Base-by-base conservation (phyloP, 1,284 basidiomycete species). In the Trichosporon coremiiforme region DNA sequence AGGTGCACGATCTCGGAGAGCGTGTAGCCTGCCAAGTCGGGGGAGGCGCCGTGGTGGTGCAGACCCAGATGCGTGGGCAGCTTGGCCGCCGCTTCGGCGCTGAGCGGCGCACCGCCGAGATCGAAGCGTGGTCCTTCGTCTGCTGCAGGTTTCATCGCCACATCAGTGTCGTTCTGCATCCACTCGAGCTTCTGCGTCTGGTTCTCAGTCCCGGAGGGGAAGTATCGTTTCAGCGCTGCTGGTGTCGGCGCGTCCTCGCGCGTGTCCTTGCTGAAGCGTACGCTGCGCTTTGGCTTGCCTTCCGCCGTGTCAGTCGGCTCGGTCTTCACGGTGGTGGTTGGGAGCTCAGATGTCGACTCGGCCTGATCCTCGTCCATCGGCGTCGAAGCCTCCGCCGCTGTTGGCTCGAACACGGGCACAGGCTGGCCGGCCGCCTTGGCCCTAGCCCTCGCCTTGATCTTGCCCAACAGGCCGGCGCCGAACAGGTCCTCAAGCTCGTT, bases 21-120 rank as follows among this genome's bases (percentile, higher is more conserved):
- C 0, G 93, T 95, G 81, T 97, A 98, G 0, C 95, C 95, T 0
- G 95, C 94, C n/a, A 83, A 74, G 55, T 90, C 89, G 69, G 93
- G 91, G 0, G 92, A 89, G 71, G 81, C 76, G 20, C 85, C 85
- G 69, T 97, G 95, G 80, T 97, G 95, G 81, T 98, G 95, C 25
- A 97, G 85, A 0, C 95, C 95, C 1, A 94, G 86, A 81, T 94
- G 90, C 0, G 90, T 90, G 0, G 93, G 93, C 4, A 95, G 74
- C 10, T 73, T 73, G 0, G 73, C 68, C 22, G 77, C 74, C 38
- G 74, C 70, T 0, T 85, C 79, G 0, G 84, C 71, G 0, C 90
- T 85, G 17, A 95, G 89, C 0, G 88, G 87, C 4, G 83, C 85
- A 4, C 93, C 94, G 0, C 87, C 85, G 1, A 95, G 86, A 79